Evolutionary conservation across 164 flowering plant species (phyloP), one percentile per base, ranked within the genome.

Genomic region (Vitis labrusca): DNA sequence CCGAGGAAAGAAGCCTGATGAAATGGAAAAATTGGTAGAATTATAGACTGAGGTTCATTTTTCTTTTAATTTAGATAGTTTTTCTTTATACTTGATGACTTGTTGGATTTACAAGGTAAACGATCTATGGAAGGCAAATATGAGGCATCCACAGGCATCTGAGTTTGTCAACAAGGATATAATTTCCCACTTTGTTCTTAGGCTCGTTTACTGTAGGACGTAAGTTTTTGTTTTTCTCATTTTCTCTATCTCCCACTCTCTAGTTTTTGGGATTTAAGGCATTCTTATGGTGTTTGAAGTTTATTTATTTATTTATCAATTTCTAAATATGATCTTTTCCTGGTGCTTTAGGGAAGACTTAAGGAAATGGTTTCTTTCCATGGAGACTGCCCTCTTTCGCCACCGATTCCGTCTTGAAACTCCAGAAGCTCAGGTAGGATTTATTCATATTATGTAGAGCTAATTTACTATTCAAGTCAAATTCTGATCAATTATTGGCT

Each of bases 161-260:
- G 85, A 90, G 73, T 70, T 71, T 29, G 59, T 76, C 37, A 82
- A 89, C 76, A 95, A 92, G 85, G 99, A 95, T 61, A 77, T 92
- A 37, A 91, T 91, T 32, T 95, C 98, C 12, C 98, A 95, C 63
- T 91, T 91, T 73, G 97, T 88, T 63, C 79, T 95, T 37, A 94
- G 97, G 9, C 96, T 95, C 30, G 99, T 92, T 8, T 90, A 95
- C 64, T 92, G 99, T 67, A 82, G 99, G 83, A 85, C 91, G 98
- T 95, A 83, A 88, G 89, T 10, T 58, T 49, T 61, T 32, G 12
- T 27, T 67, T 15, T 4, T 59, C 57, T 30, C 9, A 11, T 13
- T 16, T 68, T 44, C 13, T 13, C 13, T 13, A 49, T 27, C 15
- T 59, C 16, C 16, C 4, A 10, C 10, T 11, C 3, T 53, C 14